Conservation (phyloP, 2,329 filamentous ascomycete species). For the Pseudogymnoascus sp. region DNA sequence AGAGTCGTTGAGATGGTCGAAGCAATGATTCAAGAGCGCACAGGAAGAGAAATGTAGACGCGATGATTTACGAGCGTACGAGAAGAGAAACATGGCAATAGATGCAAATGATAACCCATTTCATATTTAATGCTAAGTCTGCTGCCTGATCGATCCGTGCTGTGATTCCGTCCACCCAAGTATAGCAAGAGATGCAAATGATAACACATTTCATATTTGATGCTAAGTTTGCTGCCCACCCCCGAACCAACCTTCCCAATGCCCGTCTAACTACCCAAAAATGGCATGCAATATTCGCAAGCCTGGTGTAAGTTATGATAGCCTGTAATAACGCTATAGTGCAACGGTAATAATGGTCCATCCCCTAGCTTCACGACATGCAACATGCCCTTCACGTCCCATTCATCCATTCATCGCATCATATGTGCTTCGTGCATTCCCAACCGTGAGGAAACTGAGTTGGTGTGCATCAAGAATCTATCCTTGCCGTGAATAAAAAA, state of each 20-base stretch:
- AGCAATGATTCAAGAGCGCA: slow-evolving; percentile 18
- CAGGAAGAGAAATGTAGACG: neutral
- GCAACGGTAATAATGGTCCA: neutral
- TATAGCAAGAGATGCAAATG: neutral
- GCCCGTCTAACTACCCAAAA: slow-evolving; percentile 1
- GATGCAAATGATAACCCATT: neutral
- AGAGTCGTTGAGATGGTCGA: slow-evolving; percentile 23
- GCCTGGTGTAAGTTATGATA: neutral
- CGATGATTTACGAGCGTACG: neutral
- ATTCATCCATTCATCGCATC: neutral
- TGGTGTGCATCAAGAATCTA: slow-evolving; percentile 1
- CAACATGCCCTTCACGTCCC: neutral
- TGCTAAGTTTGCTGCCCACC: neutral
- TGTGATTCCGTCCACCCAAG: neutral
- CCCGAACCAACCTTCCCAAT: neutral
- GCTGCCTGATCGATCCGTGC: neutral
- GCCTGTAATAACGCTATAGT: neutral
- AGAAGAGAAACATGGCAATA: neutral
- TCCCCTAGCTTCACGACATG: neutral
- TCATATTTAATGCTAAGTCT: neutral
- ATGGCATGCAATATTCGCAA: slow-evolving; percentile 4
- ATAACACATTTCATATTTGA: slow-evolving; percentile 1
- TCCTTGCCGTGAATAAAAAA: neutral
- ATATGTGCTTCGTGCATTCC: neutral
- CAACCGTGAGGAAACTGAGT: neutral